These are phyloP conservation scores for Rhynchospora pubera DNA, from an alignment of 176 grass and related monocot genomes.

Conservation along the genomic window DNA sequence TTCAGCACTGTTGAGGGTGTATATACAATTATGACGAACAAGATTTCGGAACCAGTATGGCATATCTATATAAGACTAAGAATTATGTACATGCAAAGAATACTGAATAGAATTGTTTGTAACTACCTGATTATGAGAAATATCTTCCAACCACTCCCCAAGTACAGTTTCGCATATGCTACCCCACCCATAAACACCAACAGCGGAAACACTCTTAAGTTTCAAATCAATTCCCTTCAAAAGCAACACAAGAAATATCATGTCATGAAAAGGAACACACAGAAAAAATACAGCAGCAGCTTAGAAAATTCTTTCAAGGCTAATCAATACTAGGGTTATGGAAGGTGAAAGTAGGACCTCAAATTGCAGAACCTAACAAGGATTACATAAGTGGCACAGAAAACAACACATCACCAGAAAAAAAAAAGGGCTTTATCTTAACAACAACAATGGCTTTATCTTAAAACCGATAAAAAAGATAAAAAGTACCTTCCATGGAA, in stretches of 20 bases:
- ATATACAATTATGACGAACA: neutral
- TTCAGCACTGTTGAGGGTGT: neutral
- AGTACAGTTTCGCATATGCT: conserved; percentile 79
- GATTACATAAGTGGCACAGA: neutral
- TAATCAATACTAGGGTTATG: neutral
- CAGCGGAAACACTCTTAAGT: conserved; percentile 86
- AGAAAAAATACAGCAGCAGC: neutral
- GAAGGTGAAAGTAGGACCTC: neutral
- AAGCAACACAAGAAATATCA: conserved; percentile 15
- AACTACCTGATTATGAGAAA: conserved; percentile 93
- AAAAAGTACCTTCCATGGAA: conserved; percentile 84
- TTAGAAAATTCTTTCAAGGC: neutral
- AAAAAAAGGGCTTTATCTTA: neutral
- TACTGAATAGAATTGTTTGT: conserved; percentile 5
- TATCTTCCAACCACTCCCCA: conserved; percentile 92
- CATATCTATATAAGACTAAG: neutral
- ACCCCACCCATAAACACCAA: conserved; percentile 91
- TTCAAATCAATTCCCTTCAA: conserved; percentile 90
- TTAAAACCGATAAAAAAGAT: neutral
- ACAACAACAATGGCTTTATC: neutral
- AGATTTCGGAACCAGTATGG: neutral
- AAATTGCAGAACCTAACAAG: neutral
- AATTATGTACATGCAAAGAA: neutral
- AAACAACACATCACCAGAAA: neutral
- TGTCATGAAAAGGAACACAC: neutral